Base-by-base conservation (phyloP, 768 basidiomycete genomes). In the Naganishia friedmannii region DNA sequence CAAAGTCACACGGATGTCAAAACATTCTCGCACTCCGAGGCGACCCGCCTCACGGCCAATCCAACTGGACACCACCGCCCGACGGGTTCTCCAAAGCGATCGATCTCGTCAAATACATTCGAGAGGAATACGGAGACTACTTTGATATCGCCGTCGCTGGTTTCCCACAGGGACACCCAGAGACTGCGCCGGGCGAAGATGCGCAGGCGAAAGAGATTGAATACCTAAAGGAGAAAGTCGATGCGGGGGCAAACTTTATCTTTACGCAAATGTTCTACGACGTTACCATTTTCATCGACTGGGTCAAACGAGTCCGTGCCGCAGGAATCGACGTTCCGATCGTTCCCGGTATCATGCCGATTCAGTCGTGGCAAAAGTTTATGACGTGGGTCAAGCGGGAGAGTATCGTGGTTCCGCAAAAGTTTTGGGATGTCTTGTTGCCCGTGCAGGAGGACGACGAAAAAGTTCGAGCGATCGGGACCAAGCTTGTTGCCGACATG, bases 221-320 rank as follows among this genome's bases (percentile, higher is more conserved):
- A 70, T 94, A 86, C 80, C 85, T 96, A 73, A 95, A 95, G 82
- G 88, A 90, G 73, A 97, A 97, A 82, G 83, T 94, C 70, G 93
- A 95, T 73, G 90, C 88, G 12, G 93, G 94, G 46, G 90, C 89
- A 71, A 85, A 88, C 78, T 91, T 95, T 83, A 96, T 97, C 82
- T 96, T 97, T 84, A 96, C 94, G 0, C 94, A 97, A 81, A 93
- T 97, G 92, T 97, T 97, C 83, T 96, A 94, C 83, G 94, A 96
- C 75, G 88, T 89, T 57, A 86, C 91, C 39, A 78, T 98, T 75
- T 98, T 99, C 83, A 88, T 96, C 76, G 84, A 85, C 60, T 99
- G 96, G 96, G 93, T 91, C 48, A 88, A 87, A 71, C 73, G 86
- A 53, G 87, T 92, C 37, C 87, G 93, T 69, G 90, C 85, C 13